Percentiles rank a stretch among this genome's conserved stretches.
These are phyloP conservation scores for Pelargonium fulgidum DNA, from an alignment of 441 rosid genomes.

Conservation along the genomic window DNA sequence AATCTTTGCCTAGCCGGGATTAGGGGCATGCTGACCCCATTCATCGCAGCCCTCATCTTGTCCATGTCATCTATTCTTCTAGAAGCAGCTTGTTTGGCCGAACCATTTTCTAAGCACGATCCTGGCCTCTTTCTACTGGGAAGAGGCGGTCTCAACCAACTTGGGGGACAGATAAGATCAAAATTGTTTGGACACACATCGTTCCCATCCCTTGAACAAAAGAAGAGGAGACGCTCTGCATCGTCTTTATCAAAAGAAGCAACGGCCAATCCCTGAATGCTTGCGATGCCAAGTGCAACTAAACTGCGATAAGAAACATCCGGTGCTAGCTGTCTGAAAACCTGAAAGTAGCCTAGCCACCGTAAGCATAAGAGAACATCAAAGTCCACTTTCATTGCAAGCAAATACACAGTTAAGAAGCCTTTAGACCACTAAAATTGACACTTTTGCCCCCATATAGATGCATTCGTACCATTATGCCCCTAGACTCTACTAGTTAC, in stretches of 20 bases:
- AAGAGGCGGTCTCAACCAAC: conserved; percentile 3
- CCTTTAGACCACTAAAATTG: no score
- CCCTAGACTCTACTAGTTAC: not conserved
- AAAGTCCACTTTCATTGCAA: no score
- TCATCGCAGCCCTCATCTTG: not conserved
- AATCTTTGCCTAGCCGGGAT: not conserved
- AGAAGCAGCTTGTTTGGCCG: not conserved
- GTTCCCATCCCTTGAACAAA: not conserved
- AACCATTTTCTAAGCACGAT: not conserved
- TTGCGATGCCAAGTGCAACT: conserved; percentile 4
- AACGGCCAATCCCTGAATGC: not conserved
- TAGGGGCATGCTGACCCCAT: not conserved
- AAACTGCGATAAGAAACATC: conserved; percentile 7
- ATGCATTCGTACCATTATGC: not conserved
- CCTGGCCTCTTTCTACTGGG: conserved; percentile 1
- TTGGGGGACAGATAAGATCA: not conserved
- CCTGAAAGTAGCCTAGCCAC: not conserved
- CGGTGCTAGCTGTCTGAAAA: conserved; percentile 1
- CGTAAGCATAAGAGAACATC: no score
- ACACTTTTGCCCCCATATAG: no score
- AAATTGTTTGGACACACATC: not conserved
- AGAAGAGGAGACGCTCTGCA: conserved; percentile 4
- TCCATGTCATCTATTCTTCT: not conserved
- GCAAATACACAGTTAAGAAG: not conserved
- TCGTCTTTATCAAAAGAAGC: conserved; percentile 6